These are phyloP conservation scores for Xylariomycetidae sp. DNA, from an alignment of 2,329 filamentous ascomycete genomes.

Conservation along the genomic window DNA sequence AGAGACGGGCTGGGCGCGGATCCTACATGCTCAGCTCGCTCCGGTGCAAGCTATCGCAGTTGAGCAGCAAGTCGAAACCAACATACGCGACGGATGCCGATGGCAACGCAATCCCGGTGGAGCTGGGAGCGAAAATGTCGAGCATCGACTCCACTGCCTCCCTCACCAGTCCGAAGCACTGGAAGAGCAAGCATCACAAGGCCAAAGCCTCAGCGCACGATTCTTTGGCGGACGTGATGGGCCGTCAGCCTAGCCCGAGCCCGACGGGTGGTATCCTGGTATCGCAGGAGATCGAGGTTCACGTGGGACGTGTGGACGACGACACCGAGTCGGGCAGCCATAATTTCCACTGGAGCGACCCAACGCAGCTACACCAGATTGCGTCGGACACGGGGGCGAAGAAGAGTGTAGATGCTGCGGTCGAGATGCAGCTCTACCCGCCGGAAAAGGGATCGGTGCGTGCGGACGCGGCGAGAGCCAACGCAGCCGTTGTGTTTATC, in stretches of 20 bases:
- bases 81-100: constrained; percentile 22
- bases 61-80: too few species aligned
- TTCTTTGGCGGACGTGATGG: too few species aligned
- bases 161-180: constrained; percentile 28
- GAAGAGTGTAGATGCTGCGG: neutral
- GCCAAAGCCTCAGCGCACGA: too few species aligned
- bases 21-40: too few species aligned
- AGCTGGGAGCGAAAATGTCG: constrained; percentile 18
- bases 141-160: constrained; percentile 22
- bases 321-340: constrained; percentile 14
- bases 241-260: constrained; percentile 22
- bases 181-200: constrained; percentile 14
- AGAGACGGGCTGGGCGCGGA: too few species aligned
- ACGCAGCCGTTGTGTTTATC: constrained; percentile 26
- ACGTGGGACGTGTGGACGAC: constrained; percentile 31
- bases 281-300: constrained; percentile 55
- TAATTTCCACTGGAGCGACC: neutral
- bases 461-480: constrained; percentile 19
- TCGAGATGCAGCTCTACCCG: neutral
- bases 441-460: neutral
- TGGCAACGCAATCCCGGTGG: constrained; percentile 23
- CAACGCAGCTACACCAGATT: constrained; percentile 1
- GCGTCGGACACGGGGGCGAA: neutral
- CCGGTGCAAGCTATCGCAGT: too few species aligned
- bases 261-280: constrained; percentile 52